Evolutionary conservation across 2,329 filamentous ascomycete species (phyloP), one percentile per base, ranked within the genome.

Genomic region (Colletotrichum euphorbiae): DNA sequence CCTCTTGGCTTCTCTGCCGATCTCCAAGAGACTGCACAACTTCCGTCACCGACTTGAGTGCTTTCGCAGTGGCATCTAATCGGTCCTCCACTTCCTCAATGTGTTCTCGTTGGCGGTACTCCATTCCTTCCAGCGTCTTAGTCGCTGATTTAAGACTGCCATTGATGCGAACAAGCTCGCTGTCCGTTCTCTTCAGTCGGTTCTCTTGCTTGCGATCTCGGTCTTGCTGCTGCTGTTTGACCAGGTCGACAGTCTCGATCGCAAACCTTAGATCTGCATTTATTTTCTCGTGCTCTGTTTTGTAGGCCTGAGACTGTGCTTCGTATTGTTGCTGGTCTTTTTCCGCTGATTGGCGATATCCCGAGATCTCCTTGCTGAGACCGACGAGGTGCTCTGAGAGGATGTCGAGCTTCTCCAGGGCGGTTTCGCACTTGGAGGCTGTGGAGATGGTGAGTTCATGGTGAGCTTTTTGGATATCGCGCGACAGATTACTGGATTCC

Each of bases 381-480:
- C 12, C 8, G 9, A n/a, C 13, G 6, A 65, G 31, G 13, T 59
- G 38, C 21, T n/a, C 24, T 3, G 24, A 36, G n/a, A 68, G 12
- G 5, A 13, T 9, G 2, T 68, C 46, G 6, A 64, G 40, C 42
- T 33, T 65, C 7, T 52, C 52, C 19, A 68, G 38, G 13, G 61
- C n/a, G 24, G 43, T 40, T 38, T 64, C 13, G 40, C 61, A 68
- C 17, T 50, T 45, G 3, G 52, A 54, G 5, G 65, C 60, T 7
- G 61, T 68, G 17, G 42, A 42, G 9, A 65, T 24, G 40, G 40
- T 54, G 7, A 68, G 54, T 11, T 68, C 60, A 15, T 59, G 48
- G 11, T 68, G 52, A 4, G 65, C 65, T 42, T 48, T 68, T 31
- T 46, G 54, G 13, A 68, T 40, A 4, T 65, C 60, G 9, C 65